These are phyloP conservation scores for Suhomyces yuchorum DNA, from an alignment of 1,139 yeast species.

Conservation along the genomic window DNA sequence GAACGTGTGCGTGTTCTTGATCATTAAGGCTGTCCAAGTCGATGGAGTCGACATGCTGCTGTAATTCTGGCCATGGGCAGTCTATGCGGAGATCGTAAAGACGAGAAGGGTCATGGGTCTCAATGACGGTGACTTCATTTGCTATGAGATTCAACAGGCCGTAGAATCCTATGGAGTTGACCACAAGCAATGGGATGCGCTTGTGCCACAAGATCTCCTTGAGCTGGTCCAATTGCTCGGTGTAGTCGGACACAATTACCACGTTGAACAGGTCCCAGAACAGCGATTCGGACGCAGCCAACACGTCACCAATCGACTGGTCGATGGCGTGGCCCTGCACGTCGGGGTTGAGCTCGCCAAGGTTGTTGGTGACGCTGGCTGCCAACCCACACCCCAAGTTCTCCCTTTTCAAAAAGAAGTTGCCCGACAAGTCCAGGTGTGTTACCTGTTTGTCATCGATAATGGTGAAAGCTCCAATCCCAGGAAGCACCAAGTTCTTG, in stretches of 20 bases:
- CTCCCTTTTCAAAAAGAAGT: conserved; percentile 59
- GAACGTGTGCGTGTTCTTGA: conserved; percentile 67
- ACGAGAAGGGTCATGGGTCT: conserved; percentile 70
- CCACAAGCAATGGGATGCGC: conserved; percentile 56
- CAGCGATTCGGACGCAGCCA: conserved; percentile 12
- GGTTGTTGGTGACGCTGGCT: conserved; percentile 36
- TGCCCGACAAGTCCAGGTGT: conserved; percentile 50
- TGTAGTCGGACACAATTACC: conserved; percentile 50
- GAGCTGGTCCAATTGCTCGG: conserved; percentile 26
- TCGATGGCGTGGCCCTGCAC: conserved; percentile 44
- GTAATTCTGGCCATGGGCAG: conserved; percentile 75
- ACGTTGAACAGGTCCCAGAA: conserved; percentile 58
- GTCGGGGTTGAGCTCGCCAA: conserved; percentile 64
- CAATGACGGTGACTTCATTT: conserved; percentile 62
- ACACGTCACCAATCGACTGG: conserved; percentile 22
- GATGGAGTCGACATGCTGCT: conserved; percentile 51
- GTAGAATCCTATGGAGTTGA: conserved; percentile 63
- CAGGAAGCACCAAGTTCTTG: conserved; percentile 81
- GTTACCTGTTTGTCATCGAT: conserved; percentile 50
- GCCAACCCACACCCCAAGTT: conserved; percentile 51
- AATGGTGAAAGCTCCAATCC: conserved; percentile 69
- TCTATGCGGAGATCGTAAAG: conserved; percentile 72
- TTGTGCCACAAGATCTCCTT: conserved; percentile 43
- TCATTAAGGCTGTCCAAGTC: conserved; percentile 50
- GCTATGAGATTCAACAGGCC: conserved; percentile 60